A percentile compares a stretch with the other conserved stretches of the same genome.
Evolutionary conservation across 257 asterid genomes (phyloP).

Genomic region (Solanum arcanum): DNA sequence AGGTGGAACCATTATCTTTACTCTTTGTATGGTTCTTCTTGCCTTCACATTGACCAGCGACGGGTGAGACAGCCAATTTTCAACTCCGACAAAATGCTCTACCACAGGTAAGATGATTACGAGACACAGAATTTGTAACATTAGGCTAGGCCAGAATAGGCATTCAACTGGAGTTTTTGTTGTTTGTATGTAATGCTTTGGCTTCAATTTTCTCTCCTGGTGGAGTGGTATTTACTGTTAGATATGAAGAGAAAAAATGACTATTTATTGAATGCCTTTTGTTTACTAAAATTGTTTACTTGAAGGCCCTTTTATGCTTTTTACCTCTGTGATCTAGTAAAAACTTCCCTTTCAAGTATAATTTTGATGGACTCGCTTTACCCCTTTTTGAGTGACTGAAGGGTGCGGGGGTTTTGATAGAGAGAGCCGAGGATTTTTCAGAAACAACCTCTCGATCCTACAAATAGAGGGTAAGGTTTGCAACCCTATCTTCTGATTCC

Average conservation of each 20-base stretch:
- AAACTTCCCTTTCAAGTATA: background rate
- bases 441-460: background rate
- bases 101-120: background rate
- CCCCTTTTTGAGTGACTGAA: background rate
- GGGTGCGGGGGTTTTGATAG: background rate
- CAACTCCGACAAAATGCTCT: background rate
- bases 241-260: background rate
- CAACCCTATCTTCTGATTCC: background rate
- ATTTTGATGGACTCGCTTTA: background rate
- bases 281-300: background rate
- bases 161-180: background rate
- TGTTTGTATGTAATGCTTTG: background rate
- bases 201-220: background rate
- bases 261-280: background rate
- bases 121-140: background rate
- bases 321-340: background rate
- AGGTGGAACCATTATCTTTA: slow-evolving; percentile 55
- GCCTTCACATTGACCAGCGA: slow-evolving; percentile 63
- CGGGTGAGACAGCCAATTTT: slow-evolving; percentile 29
- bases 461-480: background rate
- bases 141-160: background rate
- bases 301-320: background rate
- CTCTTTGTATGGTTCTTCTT: slow-evolving; percentile 51
- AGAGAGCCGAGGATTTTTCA: background rate
- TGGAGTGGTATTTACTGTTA: background rate